These are phyloP conservation scores for Fonsecaea nubica DNA, from an alignment of 2,329 filamentous ascomycete genomes.

Conservation along the genomic window DNA sequence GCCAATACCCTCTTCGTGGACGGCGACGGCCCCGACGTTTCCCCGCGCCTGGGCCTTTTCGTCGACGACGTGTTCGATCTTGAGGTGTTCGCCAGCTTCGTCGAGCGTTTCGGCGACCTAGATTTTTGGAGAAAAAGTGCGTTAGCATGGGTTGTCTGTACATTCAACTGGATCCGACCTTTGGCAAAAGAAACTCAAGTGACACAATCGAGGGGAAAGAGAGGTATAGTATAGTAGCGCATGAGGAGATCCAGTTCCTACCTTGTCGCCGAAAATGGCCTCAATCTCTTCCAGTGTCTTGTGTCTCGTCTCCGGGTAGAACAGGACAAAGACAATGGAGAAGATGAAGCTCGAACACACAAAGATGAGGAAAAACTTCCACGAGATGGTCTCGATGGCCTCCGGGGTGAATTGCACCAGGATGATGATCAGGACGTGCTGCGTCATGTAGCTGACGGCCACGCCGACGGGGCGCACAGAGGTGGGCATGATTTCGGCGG, in stretches of 20 bases:
- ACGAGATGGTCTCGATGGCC: constrained; percentile 61
- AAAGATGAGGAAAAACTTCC: constrained; percentile 67
- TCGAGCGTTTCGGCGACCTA: constrained; percentile 20
- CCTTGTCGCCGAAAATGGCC: constrained; percentile 41
- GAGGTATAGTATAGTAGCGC: background rate
- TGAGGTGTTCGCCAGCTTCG: background rate
- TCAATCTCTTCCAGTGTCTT: constrained; percentile 42
- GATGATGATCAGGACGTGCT: constrained; percentile 58
- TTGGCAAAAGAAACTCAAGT: too few species aligned
- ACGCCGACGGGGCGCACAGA: constrained; percentile 21
- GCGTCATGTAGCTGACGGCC: constrained; percentile 21
- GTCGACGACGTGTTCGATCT: background rate
- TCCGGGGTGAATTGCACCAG: constrained; percentile 61
- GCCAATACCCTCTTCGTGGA: background rate
- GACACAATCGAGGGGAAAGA: too few species aligned
- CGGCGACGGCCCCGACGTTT: background rate
- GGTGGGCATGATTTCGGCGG: constrained; percentile 23
- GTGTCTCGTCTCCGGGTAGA: constrained; percentile 54
- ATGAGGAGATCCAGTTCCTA: background rate
- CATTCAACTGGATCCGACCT: too few species aligned
- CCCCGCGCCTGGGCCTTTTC: background rate
- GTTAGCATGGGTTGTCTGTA: background rate
- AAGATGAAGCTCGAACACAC: constrained; percentile 60
- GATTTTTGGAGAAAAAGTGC: background rate
- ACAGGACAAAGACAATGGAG: constrained; percentile 59